A percentile compares a stretch with the other conserved stretches of the same genome.
Evolutionary conservation across 345 rosid species (phyloP).

Genomic region (Aquilaria sinensis): DNA sequence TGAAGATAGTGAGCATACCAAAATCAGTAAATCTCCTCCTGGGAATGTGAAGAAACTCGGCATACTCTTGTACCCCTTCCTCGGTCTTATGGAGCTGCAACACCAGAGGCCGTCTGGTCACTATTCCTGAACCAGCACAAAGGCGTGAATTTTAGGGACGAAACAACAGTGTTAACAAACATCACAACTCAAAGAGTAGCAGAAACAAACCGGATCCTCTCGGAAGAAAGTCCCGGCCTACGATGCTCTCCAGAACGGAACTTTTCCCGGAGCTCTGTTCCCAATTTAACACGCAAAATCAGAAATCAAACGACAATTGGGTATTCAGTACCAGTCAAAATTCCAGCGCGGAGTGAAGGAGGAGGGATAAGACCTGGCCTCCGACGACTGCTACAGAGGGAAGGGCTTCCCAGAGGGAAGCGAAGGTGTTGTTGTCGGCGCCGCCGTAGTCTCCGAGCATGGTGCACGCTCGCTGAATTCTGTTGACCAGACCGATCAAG

Average conservation of each 20-base stretch:
- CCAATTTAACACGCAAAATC: neutral
- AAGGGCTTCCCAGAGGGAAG: conserved; percentile 73
- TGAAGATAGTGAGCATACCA: conserved; percentile 18
- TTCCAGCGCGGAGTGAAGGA: neutral
- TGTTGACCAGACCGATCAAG: conserved; percentile 49
- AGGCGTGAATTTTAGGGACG: neutral
- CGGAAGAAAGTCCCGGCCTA: conserved; percentile 68
- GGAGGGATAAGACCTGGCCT: conserved; percentile 35
- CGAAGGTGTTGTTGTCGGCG: conserved; percentile 24
- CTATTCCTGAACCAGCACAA: conserved; percentile 37
- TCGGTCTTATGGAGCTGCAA: conserved; percentile 59
- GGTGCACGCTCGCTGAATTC: conserved; percentile 58
- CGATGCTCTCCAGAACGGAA: conserved; percentile 66
- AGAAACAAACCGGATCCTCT: conserved; percentile 45
- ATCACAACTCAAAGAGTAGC: neutral
- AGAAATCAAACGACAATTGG: neutral
- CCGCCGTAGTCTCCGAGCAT: conserved; percentile 53
- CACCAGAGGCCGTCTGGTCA: conserved; percentile 68
- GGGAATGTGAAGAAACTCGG: conserved; percentile 61
- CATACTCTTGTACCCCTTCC: conserved; percentile 41
- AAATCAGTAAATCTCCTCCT: conserved; percentile 38
- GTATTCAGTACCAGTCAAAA: neutral
- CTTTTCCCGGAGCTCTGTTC: conserved; percentile 65
- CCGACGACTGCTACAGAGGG: conserved; percentile 67
- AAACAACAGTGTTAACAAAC: neutral